A percentile compares a stretch with the other conserved stretches of the same genome.
These are phyloP conservation scores for Incumbomyces delicatus DNA, from an alignment of 2,329 filamentous ascomycete species.

Conservation along the genomic window DNA sequence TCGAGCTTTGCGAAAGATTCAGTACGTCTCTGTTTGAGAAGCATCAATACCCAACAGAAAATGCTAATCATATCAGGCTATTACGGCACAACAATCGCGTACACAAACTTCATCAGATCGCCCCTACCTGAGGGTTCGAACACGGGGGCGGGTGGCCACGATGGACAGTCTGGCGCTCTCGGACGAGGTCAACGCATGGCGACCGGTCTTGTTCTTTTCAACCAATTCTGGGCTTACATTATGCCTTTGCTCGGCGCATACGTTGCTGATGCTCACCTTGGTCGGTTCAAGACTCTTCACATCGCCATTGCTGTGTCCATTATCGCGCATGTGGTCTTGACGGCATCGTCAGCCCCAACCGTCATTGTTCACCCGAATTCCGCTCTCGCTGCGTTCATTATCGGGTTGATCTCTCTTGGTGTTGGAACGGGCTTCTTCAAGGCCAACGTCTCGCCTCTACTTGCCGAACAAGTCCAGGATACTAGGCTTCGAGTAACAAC, in stretches of 20 bases:
- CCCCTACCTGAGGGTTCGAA: conserved; percentile 44
- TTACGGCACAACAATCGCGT: conserved; percentile 61
- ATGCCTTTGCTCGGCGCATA: conserved; percentile 51
- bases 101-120: conserved; percentile 54
- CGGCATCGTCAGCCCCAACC: conserved; percentile 53
- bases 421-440: conserved; percentile 73
- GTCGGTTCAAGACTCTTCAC: conserved; percentile 59
- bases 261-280: conserved; percentile 50
- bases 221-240: conserved; percentile 53
- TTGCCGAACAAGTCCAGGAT: conserved; percentile 60
- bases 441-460: conserved; percentile 45
- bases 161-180: conserved; percentile 46
- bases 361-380: conserved; percentile 50
- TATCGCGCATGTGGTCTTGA: conserved; percentile 56
- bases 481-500: conserved; percentile 49
- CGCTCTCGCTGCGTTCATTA: conserved; percentile 53
- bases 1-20: conserved; percentile 67
- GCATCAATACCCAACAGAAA: no score
- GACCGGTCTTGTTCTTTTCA: conserved; percentile 44
- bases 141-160: conserved; percentile 40
- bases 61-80: conserved; percentile 31
- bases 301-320: conserved; percentile 56
- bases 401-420: conserved; percentile 58
- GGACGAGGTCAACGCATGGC: conserved; percentile 49
- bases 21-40: conserved; percentile 27